Evolutionary conservation across 208 protist species (phyloP), one percentile per base, ranked within the genome.

Genomic region (Acanthamoeba healyi): DNA sequence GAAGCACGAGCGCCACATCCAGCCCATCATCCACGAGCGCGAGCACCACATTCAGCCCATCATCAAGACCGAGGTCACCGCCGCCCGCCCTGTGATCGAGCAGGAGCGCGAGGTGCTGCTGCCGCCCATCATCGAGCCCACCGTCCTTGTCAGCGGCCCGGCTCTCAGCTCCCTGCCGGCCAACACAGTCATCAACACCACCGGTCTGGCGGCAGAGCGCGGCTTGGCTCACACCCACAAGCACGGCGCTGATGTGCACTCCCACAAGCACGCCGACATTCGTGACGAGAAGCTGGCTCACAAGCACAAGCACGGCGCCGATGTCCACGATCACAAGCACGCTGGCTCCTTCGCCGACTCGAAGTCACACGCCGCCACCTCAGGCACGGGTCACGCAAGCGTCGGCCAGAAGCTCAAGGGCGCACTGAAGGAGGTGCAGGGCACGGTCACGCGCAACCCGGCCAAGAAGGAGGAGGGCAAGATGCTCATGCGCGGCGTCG

Each of bases 391-490:
- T 15, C 32, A 79, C 17, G 70, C 36, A 9, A 44, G 70, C 7
- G 22, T 79, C 0, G 70, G 70, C 7, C 70, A 79, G 70, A 79
- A 79, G 70, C 0, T 79, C 70, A 79, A 79, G 70, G 70, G 70
- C 70, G 36, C 70, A 5, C 36, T 79, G 26, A 79, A 79, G 70
- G 70, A 79, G 70, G 70, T 46, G 1, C 70, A 79, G 70, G 70
- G 70, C 70, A 46, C 70, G 0, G 46, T 79, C 70, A 79, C 70
- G 0, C 70, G 70, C n/a, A 79, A 79, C 70, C 70, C 36, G 70
- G 70, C 70, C 19, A 79, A 46, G 70, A 79, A 79, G 70, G 70
- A 79, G 70, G 70, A 79, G 70, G 70, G 70, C 70, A 79, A 46
- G 70, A 79, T 46, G 70, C 36, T 79, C 7, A 79, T 46, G 70